phyloP scores from a whole-genome alignment of 2,329 filamentous ascomycete genomes.

The Colletotrichum chlorophyti region DNA sequence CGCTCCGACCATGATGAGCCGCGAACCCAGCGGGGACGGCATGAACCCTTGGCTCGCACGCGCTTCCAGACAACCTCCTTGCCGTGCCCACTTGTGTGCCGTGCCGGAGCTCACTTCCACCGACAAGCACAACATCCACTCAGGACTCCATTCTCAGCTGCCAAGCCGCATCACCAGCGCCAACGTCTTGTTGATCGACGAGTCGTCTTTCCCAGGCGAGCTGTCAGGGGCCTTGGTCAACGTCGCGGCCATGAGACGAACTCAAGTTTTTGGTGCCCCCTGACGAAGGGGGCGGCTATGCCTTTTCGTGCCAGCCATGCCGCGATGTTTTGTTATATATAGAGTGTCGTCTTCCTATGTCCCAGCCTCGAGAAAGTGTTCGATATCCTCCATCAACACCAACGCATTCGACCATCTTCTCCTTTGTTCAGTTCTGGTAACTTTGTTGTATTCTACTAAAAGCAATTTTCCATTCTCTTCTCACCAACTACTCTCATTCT shows the following conservation, averaged over 20 bases:
- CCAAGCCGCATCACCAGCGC: constrained; percentile 16
- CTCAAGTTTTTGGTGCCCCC: background rate
- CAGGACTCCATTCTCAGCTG: constrained; percentile 1
- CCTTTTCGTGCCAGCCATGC: background rate
- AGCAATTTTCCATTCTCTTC: constrained; percentile 19
- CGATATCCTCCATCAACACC: constrained; percentile 7
- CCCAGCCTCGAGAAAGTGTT: background rate
- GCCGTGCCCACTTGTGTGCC: background rate
- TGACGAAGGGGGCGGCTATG: background rate
- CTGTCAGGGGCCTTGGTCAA: background rate
- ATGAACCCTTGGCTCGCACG: constrained; percentile 20
- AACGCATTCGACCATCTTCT: too few species aligned
- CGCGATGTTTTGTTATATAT: constrained; percentile 9
- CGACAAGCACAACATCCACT: constrained; percentile 3
- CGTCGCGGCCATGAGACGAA: constrained; percentile 16
- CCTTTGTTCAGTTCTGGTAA: constrained; percentile 32
- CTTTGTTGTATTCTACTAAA: constrained; percentile 17
- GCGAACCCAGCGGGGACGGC: background rate
- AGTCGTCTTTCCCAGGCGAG: constrained; percentile 7
- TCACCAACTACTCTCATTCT: constrained; percentile 11
- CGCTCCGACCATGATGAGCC: background rate
- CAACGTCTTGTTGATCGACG: constrained; percentile 5
- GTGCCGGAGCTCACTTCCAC: constrained; percentile 3
- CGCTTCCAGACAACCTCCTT: background rate
- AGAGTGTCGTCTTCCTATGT: background rate